Conservation (phyloP, 768 basidiomycete species). For the Lanmaoa pseudosensibilis region DNA sequence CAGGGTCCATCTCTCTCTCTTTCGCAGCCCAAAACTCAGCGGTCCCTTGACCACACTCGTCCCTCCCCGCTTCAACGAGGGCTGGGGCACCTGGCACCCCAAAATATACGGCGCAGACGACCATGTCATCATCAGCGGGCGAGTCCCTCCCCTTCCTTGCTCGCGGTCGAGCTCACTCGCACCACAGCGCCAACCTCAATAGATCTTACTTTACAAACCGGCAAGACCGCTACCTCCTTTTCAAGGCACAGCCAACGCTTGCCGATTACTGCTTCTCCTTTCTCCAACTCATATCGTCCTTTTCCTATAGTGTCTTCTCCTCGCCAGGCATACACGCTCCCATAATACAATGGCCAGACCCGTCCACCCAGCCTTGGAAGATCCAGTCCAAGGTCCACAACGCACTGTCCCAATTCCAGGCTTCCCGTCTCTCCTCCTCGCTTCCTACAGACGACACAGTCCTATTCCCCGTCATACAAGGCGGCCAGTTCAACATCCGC, state of each 20-base stretch:
- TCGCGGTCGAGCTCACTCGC: conserved; percentile 2
- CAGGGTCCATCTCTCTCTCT: conserved; percentile 77
- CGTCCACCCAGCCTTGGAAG: conserved; percentile 62
- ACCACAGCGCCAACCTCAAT: conserved; percentile 83
- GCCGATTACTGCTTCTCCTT: conserved; percentile 86
- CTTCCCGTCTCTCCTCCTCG: conserved; percentile 29
- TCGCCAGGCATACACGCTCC: conserved; percentile 46
- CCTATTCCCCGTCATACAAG: conserved; percentile 84
- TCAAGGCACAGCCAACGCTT: conserved; percentile 57
- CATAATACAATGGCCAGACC: conserved; percentile 65
- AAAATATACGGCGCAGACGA: conserved; percentile 95
- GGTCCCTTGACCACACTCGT: conserved; percentile 74
- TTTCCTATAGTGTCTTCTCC: conserved; percentile 57
- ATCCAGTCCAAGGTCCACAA: conserved; percentile 61
- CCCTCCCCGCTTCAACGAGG: conserved; percentile 94
- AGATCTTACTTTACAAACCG: conserved; percentile 92
- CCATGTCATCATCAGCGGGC: conserved; percentile 93
- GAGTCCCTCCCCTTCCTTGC: conserved; percentile 25
- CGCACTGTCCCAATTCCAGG: conserved; percentile 62
- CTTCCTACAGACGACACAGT: conserved; percentile 40
- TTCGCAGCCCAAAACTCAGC: conserved; percentile 82
- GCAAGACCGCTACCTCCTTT: conserved; percentile 90
- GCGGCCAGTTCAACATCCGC: conserved; percentile 80
- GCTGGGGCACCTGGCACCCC: conserved; percentile 98
- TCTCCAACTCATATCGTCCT: conserved; percentile 61